Evolutionary conservation across 78 protist species (phyloP).

Genomic region (Dictyostelium discoideum): DNA sequence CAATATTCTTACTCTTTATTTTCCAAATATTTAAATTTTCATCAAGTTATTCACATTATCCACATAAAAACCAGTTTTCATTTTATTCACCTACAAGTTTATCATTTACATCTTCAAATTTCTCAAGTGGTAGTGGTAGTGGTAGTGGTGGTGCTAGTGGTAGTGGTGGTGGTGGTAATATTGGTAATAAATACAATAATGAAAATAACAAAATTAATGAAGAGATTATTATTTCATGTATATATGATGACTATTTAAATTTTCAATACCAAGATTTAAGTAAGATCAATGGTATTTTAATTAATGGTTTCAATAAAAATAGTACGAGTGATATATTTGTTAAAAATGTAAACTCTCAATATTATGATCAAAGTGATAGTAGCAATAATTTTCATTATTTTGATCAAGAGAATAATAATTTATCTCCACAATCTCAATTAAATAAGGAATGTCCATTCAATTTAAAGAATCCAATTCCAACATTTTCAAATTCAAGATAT

Average conservation of each 20-base stretch:
- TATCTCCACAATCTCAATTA: not conserved
- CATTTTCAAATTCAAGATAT: constrained; percentile 9
- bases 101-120: not conserved
- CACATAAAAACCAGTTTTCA: not conserved
- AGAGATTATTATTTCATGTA: not conserved
- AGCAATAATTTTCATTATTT: not conserved
- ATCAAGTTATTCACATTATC: constrained; percentile 11
- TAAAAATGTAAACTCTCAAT: not conserved
- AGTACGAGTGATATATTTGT: not conserved
- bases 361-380: not conserved
- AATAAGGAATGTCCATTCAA: not conserved
- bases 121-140: not conserved
- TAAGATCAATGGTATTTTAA: not conserved
- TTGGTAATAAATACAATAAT: no score
- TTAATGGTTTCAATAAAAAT: not conserved
- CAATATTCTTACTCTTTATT: not conserved
- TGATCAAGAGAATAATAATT: not conserved
- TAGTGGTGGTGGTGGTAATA: not conserved
- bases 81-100: not conserved
- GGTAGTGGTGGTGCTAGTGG: no score
- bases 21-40: not conserved
- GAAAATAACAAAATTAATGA: not conserved
- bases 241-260: constrained; percentile 23
- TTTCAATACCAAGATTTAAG: not conserved
- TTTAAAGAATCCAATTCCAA: constrained; percentile 9